Base-by-base conservation (phyloP, 305 asterid genomes). In the Plantago rigida region DNA sequence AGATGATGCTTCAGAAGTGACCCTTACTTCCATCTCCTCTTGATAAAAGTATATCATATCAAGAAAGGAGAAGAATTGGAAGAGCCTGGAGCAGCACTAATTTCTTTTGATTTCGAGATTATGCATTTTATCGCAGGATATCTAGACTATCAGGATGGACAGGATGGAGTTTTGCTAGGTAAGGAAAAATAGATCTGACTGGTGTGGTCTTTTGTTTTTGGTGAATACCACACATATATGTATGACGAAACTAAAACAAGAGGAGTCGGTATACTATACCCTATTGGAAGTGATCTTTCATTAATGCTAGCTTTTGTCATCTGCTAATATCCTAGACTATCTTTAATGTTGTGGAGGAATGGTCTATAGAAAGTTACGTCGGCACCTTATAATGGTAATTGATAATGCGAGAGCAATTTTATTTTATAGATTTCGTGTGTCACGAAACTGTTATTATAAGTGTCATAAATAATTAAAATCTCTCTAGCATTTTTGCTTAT, bases 1-100 rank as follows among this genome's bases (percentile, higher is more conserved):
- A 39, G 56, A 47, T 47, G 69, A 45, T 44, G 14, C 60, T 59
- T 46, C 73, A 58, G 29, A 11, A 36, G 61, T 54, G 44, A 59
- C 44, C 64, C 60, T 15, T 36, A 17, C 51, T 42, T 13, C 57
- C 29, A 55, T 65, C 22, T 42, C 66, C 14, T 10, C 46, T 7
- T 36, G 51, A 15, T 45, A 56, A 34, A 36, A 36, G 29, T 29
- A 56, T 26, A 36, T 8, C 41, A 56, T 26, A 36, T 8, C 41
- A 8, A 34, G 41, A 34, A 29, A 4, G 5, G 6, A 3, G 41
- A 34, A 34, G 41, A 3, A 5, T n/a, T 48, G 6, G 9, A 14
- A 48, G 5, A 14, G 8, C 36, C 24, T 11, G 11, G 57, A 19
- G 39, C 10, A 8, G 56, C 1, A 34, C 8, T 34, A 34, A 34